Evolutionary conservation across 768 basidiomycete species (phyloP).

Genomic region (Leccinellum luteum): DNA sequence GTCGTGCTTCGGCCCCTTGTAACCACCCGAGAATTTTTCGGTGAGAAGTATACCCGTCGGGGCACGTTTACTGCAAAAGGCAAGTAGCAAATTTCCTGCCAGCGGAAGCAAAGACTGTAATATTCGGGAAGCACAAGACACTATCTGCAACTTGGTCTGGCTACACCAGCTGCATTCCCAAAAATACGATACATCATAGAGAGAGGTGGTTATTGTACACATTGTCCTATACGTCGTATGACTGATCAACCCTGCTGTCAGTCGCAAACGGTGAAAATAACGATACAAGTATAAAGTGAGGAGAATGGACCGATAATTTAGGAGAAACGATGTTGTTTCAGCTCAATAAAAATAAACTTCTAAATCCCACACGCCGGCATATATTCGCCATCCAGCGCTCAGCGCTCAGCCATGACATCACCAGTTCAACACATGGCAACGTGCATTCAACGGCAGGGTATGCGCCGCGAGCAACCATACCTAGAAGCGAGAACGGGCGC

Average conservation of each 20-base stretch:
- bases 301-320: neutral
- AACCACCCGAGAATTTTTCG: neutral
- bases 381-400: neutral
- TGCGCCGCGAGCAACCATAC: constrained; percentile 10
- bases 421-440: constrained; percentile 2
- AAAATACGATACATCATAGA: neutral
- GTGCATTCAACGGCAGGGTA: constrained; percentile 8
- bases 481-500: neutral
- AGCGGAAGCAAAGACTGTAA: neutral
- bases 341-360: neutral
- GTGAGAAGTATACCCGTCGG: neutral
- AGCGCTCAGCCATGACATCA: neutral
- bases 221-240: neutral
- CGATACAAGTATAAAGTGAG: neutral
- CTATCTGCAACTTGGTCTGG: neutral
- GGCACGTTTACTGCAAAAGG: neutral
- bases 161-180: too few relatives aligned
- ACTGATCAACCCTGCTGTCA: neutral
- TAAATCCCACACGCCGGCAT: neutral
- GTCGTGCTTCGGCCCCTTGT: neutral
- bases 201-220: neutral
- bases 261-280: neutral
- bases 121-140: neutral
- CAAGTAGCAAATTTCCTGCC: neutral
- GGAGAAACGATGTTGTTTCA: neutral